Conservation (phyloP, 2,329 filamentous ascomycete species). For the Sclerotinia minor region DNA sequence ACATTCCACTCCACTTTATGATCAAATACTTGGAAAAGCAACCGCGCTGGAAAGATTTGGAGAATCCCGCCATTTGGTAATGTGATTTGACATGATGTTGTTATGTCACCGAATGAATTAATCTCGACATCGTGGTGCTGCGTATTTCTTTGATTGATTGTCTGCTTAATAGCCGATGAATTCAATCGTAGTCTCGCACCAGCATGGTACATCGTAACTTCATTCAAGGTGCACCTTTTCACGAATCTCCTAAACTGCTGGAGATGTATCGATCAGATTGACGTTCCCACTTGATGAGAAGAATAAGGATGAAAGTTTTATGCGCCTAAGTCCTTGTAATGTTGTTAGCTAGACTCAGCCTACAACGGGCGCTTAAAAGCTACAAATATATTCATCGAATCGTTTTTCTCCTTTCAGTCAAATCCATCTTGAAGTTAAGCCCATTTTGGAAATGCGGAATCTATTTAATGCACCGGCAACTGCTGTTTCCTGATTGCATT, state of each 20-base stretch:
- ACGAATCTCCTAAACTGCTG: neutral
- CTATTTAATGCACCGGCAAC: neutral
- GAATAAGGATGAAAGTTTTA: neutral
- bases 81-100: neutral
- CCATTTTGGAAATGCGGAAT: neutral
- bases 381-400: neutral
- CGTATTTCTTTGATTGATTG: neutral
- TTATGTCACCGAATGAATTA: neutral
- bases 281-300: neutral
- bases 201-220: neutral
- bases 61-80: neutral
- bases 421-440: neutral
- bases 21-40: neutral
- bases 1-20: neutral
- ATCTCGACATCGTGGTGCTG: neutral
- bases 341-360: neutral
- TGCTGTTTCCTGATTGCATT: neutral
- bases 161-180: neutral
- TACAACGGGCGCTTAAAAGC: neutral
- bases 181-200: neutral
- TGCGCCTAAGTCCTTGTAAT: neutral
- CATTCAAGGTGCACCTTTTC: neutral
- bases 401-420: neutral
- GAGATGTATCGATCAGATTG: neutral
- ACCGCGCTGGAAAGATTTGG: neutral